Conservation (phyloP, 148 eudicot species). For the Drosera capensis region DNA sequence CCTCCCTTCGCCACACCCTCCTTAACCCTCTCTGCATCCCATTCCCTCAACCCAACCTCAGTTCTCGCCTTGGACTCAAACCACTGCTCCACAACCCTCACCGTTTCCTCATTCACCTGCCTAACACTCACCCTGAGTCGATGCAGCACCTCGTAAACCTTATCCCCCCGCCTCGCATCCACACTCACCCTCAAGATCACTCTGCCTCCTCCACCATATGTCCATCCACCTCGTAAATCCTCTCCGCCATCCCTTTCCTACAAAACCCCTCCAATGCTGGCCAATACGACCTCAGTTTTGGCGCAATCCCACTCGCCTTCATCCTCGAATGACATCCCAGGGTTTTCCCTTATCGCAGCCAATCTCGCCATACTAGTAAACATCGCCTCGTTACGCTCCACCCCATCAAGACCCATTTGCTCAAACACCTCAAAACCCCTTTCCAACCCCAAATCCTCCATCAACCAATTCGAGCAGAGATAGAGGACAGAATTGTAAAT, state of each 20-base stretch:
- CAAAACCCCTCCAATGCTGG: slow-evolving; percentile 83
- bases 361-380: slow-evolving; percentile 83
- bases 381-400: slow-evolving; percentile 76
- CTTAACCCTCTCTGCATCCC: slow-evolving; percentile 59
- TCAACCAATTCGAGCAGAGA: slow-evolving; percentile 28
- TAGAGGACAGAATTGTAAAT: slow-evolving; percentile 70
- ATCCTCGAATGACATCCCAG: slow-evolving; percentile 78
- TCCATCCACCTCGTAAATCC: slow-evolving; percentile 57
- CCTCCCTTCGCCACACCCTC: slow-evolving; percentile 66
- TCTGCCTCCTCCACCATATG: slow-evolving; percentile 76
- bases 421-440: slow-evolving; percentile 72
- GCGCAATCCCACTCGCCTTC: slow-evolving; percentile 39
- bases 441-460: slow-evolving; percentile 19
- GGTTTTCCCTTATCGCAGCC: slow-evolving; percentile 63
- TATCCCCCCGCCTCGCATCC: slow-evolving; percentile 30
- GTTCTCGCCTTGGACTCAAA: slow-evolving; percentile 37
- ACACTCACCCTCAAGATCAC: slow-evolving; percentile 61
- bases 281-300: slow-evolving; percentile 69
- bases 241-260: slow-evolving; percentile 40
- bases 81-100: slow-evolving; percentile 52
- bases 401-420: slow-evolving; percentile 45
- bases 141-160: slow-evolving; percentile 78
- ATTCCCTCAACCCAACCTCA: slow-evolving; percentile 40
- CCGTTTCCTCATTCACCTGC: slow-evolving; percentile 74
- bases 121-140: slow-evolving; percentile 51